Base-by-base conservation (phyloP, 345 rosid genomes). In the Eucalyptus pauciflora region DNA sequence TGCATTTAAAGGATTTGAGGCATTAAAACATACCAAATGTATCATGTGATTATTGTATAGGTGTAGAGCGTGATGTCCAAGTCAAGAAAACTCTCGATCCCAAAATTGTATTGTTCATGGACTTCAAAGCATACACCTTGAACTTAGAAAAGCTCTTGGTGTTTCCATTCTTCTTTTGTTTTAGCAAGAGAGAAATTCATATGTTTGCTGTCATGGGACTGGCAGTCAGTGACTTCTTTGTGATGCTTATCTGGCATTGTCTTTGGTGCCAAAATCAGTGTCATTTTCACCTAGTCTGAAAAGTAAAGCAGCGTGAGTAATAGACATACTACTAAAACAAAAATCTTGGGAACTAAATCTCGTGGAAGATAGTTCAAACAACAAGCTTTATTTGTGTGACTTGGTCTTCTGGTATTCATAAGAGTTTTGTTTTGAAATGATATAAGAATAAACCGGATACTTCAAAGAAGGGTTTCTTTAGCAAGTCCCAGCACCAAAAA, bases 231-330 rank as follows among this genome's bases (percentile, higher is more conserved):
- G 96, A 93, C 92, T 88, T 93, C 93, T 92, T 97, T 12, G 95
- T 90, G 83, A 93, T 76, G 87, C 95, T 93, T 93, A 96, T 93
- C 91, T 94, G 11, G 98, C 31, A 62, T 6, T 6, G 94, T 89
- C 45, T 94, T 92, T 76, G 96, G 97, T 89, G 96, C 95, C 90
- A 96, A 91, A 96, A n/a, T n/a, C n/a, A n/a, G n/a, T n/a, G n/a
- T n/a, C n/a, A n/a, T n/a, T n/a, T n/a, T n/a, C n/a, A n/a, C n/a
- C n/a, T n/a, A n/a, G n/a, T n/a, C n/a, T n/a, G n/a, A n/a, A n/a
- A n/a, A n/a, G n/a, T n/a, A n/a, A n/a, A n/a, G n/a, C n/a, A n/a
- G n/a, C n/a, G n/a, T n/a, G n/a, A n/a, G n/a, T n/a, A n/a, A n/a
- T n/a, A n/a, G n/a, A n/a, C n/a, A n/a, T n/a, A n/a, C n/a, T n/a